Base-by-base conservation (phyloP, 1,284 basidiomycete species). In the Cystobasidium pallidum region DNA sequence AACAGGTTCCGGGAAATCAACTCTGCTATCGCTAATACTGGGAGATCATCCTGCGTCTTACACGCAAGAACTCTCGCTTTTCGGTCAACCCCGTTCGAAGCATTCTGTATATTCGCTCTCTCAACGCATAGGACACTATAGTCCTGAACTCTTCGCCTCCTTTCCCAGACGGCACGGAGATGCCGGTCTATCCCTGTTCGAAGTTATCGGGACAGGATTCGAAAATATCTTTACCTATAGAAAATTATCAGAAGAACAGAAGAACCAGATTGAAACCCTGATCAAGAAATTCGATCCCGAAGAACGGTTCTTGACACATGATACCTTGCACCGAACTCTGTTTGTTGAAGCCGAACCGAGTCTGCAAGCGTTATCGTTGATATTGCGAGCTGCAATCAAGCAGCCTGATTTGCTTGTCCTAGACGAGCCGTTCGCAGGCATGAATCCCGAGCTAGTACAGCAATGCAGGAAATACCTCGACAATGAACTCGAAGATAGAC, bases 31-130 rank as follows among this genome's bases (percentile, higher is more conserved):
- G 3, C 81, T 98, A 39, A 83, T 99, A 45, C 91, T 93, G 0
- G 95, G 95, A 28, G 92, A 95, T 78, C 95, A 98, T 80, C 94
- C 95, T 0, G 91, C 92, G 75, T 95, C 94, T 0, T 98, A 89
- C 82, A 89, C 88, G 0, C 89, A 92, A 79, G 81, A 82, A 81
- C 82, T 88, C 8, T 54, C 72, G 0, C 54, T 79, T 11, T 79
- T 79, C 39, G 76, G 72, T 32, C 72, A 75, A 49, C 77, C 78
- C 21, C 75, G 78, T 1, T 59, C 55, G 30, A 67, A 66, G 15
- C 73, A 76, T 28, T 78, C 78, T 0, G 77, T 77, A 0, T 72
- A 75, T 0, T 76, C 73, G 15, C 30, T 68, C 47, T 85, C 86
- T 70, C 80, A 83, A 1, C 82, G 83, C 47, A 88, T 92, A 74